Percentiles rank a stretch among this genome's conserved stretches.
Conservation (phyloP, 164 flowering plant genomes). For the Vitis riparia region DNA sequence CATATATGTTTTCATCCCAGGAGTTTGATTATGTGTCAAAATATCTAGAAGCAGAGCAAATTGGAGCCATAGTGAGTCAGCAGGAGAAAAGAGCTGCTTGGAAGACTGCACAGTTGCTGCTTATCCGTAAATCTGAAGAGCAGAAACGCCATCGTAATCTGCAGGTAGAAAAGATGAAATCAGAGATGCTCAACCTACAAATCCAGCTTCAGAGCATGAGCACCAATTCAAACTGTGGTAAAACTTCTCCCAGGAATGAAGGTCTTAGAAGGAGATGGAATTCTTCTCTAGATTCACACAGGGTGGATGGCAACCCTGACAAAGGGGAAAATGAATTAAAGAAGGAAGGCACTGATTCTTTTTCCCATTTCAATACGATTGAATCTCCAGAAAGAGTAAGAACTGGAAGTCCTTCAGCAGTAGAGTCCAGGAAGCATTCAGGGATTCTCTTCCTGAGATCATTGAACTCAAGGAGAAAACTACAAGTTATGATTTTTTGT, state of each 20-base stretch:
- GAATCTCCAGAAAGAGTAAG: constrained; percentile 41
- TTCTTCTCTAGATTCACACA: constrained; percentile 21
- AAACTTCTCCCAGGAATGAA: constrained; percentile 40
- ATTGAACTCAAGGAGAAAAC: constrained; percentile 46
- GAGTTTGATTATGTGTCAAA: constrained; percentile 78
- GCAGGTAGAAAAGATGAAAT: constrained; percentile 91
- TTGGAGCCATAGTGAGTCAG: constrained; percentile 76
- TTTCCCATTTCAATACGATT: constrained; percentile 26
- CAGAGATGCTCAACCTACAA: constrained; percentile 81
- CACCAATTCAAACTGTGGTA: constrained; percentile 22
- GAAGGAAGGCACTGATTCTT: constrained; percentile 27
- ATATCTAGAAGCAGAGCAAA: constrained; percentile 87
- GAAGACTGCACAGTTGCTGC: constrained; percentile 77
- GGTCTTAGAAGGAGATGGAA: constrained; percentile 43
- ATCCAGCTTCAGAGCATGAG: constrained; percentile 58
- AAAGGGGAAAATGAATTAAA: constrained; percentile 24
- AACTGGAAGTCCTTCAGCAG: constrained; percentile 31
- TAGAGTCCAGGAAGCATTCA: constrained; percentile 16
- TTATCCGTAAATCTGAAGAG: constrained; percentile 75
- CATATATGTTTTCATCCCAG: constrained; percentile 70
- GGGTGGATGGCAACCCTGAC: constrained; percentile 11
- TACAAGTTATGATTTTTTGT: constrained; percentile 9
- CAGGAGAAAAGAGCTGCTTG: constrained; percentile 89
- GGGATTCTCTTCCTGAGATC: constrained; percentile 43
- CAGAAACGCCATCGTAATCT: constrained; percentile 66